Evolutionary conservation across 2,329 filamentous ascomycete species (phyloP).

Genomic region (Plectosphaerella plurivora): DNA sequence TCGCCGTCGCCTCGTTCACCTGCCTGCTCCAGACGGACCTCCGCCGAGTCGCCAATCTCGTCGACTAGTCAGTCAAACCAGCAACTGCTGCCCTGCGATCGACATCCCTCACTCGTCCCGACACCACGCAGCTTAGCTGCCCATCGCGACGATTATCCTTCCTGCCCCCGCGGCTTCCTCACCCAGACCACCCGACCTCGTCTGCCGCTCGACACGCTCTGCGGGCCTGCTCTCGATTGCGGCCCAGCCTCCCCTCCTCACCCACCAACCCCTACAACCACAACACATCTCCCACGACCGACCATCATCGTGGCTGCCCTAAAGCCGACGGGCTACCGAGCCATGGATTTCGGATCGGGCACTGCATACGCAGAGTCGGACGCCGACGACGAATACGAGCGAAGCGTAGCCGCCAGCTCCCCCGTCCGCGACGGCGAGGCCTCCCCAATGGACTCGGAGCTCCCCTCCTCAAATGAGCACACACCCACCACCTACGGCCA

Average conservation of each 20-base stretch:
- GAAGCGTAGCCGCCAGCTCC: constrained; percentile 63
- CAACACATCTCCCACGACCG: background rate
- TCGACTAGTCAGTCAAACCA: background rate
- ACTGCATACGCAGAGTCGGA: constrained; percentile 75
- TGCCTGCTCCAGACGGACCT: background rate
- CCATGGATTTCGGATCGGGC: constrained; percentile 59
- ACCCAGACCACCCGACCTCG: background rate
- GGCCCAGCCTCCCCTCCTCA: background rate
- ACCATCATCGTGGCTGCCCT: background rate
- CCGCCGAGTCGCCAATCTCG: background rate
- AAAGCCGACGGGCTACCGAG: constrained; percentile 6
- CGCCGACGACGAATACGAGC: constrained; percentile 79
- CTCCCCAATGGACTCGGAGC: constrained; percentile 68
- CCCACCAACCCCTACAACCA: background rate
- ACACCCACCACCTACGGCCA: constrained; percentile 76
- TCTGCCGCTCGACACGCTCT: background rate
- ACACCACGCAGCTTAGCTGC: too few relatives aligned
- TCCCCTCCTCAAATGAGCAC: constrained; percentile 65
- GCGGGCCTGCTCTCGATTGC: background rate
- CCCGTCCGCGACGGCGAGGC: constrained; percentile 65
- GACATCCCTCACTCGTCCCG: too few relatives aligned
- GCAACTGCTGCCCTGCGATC: too few relatives aligned
- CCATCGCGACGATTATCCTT: background rate
- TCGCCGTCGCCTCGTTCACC: too few relatives aligned
- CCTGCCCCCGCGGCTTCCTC: background rate